These are phyloP conservation scores for Rhizopogon salebrosus DNA, from an alignment of 768 basidiomycete species.

Conservation along the genomic window DNA sequence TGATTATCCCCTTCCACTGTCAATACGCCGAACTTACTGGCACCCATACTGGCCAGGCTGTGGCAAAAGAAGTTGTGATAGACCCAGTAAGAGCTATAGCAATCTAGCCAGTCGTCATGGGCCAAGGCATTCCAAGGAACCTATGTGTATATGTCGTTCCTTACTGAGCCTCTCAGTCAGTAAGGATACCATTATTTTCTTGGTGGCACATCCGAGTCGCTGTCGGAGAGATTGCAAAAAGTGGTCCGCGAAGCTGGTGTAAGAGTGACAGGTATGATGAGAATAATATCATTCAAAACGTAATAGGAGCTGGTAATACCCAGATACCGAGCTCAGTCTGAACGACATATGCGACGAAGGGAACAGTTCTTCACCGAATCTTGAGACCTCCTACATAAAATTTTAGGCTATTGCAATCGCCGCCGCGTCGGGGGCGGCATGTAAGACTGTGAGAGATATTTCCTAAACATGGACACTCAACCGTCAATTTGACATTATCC, in stretches of 20 bases:
- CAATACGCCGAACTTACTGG: conserved; percentile 43
- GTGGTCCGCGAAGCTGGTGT: conserved; percentile 36
- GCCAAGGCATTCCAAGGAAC: conserved; percentile 46
- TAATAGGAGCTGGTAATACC: conserved; percentile 11
- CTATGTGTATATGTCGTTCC: conserved; percentile 49
- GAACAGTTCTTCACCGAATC: not conserved
- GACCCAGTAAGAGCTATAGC: conserved; percentile 57
- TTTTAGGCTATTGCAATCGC: too few species aligned
- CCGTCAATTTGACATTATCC: too few species aligned
- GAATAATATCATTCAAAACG: conserved; percentile 32
- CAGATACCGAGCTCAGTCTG: not conserved
- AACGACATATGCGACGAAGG: conserved; percentile 1
- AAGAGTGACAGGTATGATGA: conserved; percentile 39
- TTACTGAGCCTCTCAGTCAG: conserved; percentile 39
- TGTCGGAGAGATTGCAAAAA: conserved; percentile 47
- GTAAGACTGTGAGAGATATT: not conserved
- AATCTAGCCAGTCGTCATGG: conserved; percentile 54
- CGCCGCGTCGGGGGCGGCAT: too few species aligned
- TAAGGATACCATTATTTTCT: conserved; percentile 49
- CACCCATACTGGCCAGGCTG: conserved; percentile 45
- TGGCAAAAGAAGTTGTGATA: conserved; percentile 49
- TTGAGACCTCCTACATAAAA: not conserved
- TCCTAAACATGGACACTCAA: not conserved
- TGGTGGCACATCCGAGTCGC: conserved; percentile 54
- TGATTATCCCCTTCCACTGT: conserved; percentile 54